These are phyloP conservation scores for Rubus parviflorus DNA, from an alignment of 306 rosid genomes.

Conservation along the genomic window DNA sequence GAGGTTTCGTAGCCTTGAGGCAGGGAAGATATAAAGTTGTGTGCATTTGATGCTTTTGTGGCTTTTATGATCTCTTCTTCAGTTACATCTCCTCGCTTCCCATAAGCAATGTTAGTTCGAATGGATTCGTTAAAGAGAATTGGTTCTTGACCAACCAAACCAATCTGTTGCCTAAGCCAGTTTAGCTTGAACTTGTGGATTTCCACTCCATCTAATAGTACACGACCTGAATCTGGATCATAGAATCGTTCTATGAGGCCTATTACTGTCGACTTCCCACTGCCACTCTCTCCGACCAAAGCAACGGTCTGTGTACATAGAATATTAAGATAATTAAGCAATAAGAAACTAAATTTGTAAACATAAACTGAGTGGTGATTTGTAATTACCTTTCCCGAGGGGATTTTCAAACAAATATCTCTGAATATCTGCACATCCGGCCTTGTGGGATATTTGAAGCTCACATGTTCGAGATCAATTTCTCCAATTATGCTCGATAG, in stretches of 20 bases:
- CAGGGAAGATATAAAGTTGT: constrained; percentile 60
- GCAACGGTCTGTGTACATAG: constrained; percentile 60
- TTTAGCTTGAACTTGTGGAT: constrained; percentile 49
- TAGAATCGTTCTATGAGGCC: constrained; percentile 80
- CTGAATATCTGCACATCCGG: constrained; percentile 70
- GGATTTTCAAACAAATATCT: constrained; percentile 58
- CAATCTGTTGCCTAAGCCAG: constrained; percentile 88
- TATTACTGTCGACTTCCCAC: constrained; percentile 85
- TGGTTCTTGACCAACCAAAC: constrained; percentile 92
- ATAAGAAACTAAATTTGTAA: not conserved
- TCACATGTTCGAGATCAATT: constrained; percentile 59
- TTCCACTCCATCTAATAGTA: constrained; percentile 60
- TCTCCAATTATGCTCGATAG: constrained; percentile 41
- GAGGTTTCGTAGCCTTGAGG: constrained; percentile 66
- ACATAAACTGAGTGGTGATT: not conserved
- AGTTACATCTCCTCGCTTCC: constrained; percentile 50
- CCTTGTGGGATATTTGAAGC: constrained; percentile 71
- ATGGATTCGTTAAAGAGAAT: constrained; percentile 81
- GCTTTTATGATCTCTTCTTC: constrained; percentile 79
- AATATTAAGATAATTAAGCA: not conserved
- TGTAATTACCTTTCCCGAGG: constrained; percentile 67
- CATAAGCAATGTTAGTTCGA: constrained; percentile 72
- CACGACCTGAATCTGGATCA: constrained; percentile 57
- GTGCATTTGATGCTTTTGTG: constrained; percentile 72
- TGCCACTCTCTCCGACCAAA: constrained; percentile 92